Base-by-base conservation (phyloP, 257 asterid species). In the Rhazya stricta region DNA sequence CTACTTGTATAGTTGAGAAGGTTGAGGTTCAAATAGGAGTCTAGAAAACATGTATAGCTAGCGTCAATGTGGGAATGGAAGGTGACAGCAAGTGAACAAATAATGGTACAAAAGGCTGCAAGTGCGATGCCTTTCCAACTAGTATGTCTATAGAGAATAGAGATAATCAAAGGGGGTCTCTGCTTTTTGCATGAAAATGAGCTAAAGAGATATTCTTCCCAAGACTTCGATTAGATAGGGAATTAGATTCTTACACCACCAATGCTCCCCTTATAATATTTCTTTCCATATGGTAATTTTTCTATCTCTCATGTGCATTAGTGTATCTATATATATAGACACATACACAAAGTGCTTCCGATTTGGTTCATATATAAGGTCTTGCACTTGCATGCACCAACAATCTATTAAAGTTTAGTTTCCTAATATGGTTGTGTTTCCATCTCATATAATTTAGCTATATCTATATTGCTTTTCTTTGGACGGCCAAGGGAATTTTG, bases 201-300 rank as follows among this genome's bases (percentile, higher is more conserved):
- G 75, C 73, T 73, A 81, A 81, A 81, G 77, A 75, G 65, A 78
- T 65, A 78, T 78, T 74, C 73, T 46, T 10, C 74, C 56, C 57
- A 42, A 37, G 69, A 60, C 51, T 43, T 77, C 57, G 81, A 62
- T 58, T 67, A 67, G 78, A 77, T 67, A 70, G 72, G 82, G 85
- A 75, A 81, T 78, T 71, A 56, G 85, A 81, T 81, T 78, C 82
- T 76, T 67, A 23, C 76, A 61, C 81, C 84, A 81, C 79, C 41
- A 76, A 39, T 53, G n/a, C 45, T 25, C 39, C 37, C n/a, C 67
- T 37, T 29, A 12, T 25, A 53, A 51, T 53, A 51, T 51, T 61
- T 46, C 19, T 51, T 74, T 43, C 7, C 50, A 29, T 51, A 77
- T 37, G 30, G 50, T 39, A 32, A 74, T 32, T 54, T 70, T 29